phyloP scores from a whole-genome alignment of 148 eudicot species.

The Camellia japonica region DNA sequence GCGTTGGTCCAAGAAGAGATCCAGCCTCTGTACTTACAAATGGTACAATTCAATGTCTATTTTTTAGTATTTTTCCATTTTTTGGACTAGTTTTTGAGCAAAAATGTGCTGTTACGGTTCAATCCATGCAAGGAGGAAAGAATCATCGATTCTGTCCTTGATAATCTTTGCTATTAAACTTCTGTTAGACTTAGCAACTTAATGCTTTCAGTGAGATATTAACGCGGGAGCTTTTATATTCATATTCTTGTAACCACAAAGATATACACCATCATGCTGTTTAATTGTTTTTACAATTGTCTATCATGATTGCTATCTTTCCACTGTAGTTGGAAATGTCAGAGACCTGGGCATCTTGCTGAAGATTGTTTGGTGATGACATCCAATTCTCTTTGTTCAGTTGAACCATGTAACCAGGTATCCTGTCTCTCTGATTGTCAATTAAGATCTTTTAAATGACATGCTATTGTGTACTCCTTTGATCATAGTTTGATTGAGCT shows the following conservation, averaged over 20 bases:
- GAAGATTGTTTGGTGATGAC: slow-evolving; percentile 61
- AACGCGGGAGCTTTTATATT: not conserved
- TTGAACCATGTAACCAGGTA: slow-evolving; percentile 35
- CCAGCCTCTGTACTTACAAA: slow-evolving; percentile 69
- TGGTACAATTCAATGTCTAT: slow-evolving; percentile 39
- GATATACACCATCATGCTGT: not conserved
- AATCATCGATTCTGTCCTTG: not conserved
- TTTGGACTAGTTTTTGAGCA: not conserved
- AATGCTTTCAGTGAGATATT: not conserved
- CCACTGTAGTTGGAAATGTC: slow-evolving; percentile 74
- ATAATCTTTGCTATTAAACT: not conserved
- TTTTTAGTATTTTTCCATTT: not conserved
- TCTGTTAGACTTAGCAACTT: not conserved
- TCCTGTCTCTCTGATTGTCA: not conserved
- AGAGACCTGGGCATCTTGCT: slow-evolving; percentile 86
- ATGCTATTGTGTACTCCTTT: slow-evolving; percentile 3
- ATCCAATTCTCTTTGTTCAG: slow-evolving; percentile 24
- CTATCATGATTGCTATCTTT: slow-evolving; percentile 11
- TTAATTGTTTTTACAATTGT: not conserved
- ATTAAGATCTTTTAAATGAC: slow-evolving; percentile 1
- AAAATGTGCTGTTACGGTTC: not conserved
- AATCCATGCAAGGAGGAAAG: not conserved
- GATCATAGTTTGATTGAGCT: not conserved
- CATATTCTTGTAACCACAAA: not conserved
- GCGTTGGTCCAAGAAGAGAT: slow-evolving; percentile 63